Evolutionary conservation across 2,329 filamentous ascomycete species (phyloP).

Genomic region (Penicillium palitans): DNA sequence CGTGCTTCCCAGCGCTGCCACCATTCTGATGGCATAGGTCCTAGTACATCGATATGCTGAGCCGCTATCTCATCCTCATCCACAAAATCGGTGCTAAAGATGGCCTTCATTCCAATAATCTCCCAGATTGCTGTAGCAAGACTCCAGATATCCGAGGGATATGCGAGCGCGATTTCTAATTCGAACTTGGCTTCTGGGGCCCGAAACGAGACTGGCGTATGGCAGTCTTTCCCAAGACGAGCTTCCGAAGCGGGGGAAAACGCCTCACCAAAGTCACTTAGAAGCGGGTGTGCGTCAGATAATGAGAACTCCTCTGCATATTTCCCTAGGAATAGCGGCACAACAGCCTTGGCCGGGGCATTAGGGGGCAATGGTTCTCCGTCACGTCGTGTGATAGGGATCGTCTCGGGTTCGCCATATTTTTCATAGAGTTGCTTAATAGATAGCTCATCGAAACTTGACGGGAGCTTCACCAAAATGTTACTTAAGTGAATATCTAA

Average conservation of each 20-base stretch:
- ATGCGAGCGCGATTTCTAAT: slow-evolving; percentile 18
- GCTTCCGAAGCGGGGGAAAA: slow-evolving; percentile 17
- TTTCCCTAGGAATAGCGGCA: slow-evolving; percentile 33
- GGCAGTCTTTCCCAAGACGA: slow-evolving; percentile 21
- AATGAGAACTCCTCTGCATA: slow-evolving; percentile 29
- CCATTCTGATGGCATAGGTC: slow-evolving; percentile 22
- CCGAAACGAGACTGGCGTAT: slow-evolving; percentile 18
- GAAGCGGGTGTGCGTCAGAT: slow-evolving; percentile 31
- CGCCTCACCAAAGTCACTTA: slow-evolving; percentile 40
- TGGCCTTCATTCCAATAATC: slow-evolving; percentile 28
- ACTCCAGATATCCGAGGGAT: slow-evolving; percentile 30
- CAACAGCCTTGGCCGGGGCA: slow-evolving; percentile 29
- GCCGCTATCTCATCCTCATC: slow-evolving; percentile 19
- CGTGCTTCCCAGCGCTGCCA: slow-evolving; percentile 20
- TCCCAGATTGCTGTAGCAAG: slow-evolving; percentile 28
- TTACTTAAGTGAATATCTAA: slow-evolving; percentile 35
- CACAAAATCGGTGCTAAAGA: slow-evolving; percentile 22
- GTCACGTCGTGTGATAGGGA: slow-evolving; percentile 27
- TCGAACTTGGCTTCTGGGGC: slow-evolving; percentile 31
- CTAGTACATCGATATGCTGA: slow-evolving; percentile 27
- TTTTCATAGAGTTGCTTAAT: slow-evolving; percentile 34
- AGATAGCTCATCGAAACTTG: slow-evolving; percentile 31
- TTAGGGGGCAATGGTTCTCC: slow-evolving; percentile 27
- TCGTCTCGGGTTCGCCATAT: slow-evolving; percentile 32
- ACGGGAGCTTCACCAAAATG: slow-evolving; percentile 26